A percentile compares a stretch with the other conserved stretches of the same genome.
These are phyloP conservation scores for Beta macrorhiza DNA, from an alignment of 179 eudicot species.

Conservation along the genomic window DNA sequence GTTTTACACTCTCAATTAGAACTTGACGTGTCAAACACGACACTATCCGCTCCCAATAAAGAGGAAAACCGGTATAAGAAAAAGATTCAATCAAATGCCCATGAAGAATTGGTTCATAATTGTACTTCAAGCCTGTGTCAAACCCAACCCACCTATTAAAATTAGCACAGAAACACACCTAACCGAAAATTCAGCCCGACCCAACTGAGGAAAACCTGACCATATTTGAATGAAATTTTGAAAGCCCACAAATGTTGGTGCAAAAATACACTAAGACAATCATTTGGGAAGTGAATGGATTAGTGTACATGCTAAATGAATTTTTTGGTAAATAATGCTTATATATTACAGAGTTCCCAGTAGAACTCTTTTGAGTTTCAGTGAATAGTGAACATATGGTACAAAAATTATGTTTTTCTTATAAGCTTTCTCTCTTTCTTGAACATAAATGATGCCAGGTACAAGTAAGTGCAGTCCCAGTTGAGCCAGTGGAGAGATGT, in stretches of 20 bases:
- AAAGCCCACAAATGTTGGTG: neutral
- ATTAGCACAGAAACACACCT: neutral
- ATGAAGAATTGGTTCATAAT: neutral
- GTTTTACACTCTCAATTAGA: no score
- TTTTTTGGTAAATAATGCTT: no score
- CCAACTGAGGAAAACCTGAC: neutral
- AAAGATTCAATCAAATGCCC: neutral
- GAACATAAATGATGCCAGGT: slow-evolving; percentile 22
- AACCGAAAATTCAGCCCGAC: neutral
- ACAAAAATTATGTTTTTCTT: neutral
- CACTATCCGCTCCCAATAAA: no score
- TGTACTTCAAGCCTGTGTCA: neutral
- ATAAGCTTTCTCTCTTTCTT: neutral
- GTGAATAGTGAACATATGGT: neutral
- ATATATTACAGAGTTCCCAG: no score
- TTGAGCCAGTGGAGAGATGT: slow-evolving; percentile 19
- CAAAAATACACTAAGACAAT: neutral
- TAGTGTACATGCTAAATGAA: neutral
- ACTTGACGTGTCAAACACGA: no score
- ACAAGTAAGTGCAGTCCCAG: slow-evolving; percentile 25
- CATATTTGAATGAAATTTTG: neutral
- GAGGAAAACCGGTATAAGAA: no score
- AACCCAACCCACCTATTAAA: neutral
- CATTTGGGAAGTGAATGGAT: no score
- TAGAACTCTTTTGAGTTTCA: no score